Percentiles rank a stretch among this genome's conserved stretches.
Evolutionary conservation across 495 filamentous ascomycete species (phyloP).

Genomic region (Penicillium cinerascens): DNA sequence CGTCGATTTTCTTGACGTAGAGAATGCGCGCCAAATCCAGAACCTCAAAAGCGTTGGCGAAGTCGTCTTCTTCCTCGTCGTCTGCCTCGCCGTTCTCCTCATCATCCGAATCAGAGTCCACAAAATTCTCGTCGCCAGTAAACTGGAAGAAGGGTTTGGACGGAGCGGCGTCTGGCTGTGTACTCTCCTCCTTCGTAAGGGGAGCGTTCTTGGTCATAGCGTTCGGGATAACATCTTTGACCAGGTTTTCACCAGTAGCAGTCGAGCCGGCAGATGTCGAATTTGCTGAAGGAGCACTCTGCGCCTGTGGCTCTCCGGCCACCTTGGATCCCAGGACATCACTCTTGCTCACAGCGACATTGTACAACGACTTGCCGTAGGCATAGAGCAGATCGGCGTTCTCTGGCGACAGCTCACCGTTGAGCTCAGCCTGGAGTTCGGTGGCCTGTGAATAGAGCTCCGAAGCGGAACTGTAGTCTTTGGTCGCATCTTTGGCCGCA

Average conservation of each 20-base stretch:
- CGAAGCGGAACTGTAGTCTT: constrained; percentile 77
- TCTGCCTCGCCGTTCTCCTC: constrained; percentile 46
- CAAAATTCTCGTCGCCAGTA: constrained; percentile 90
- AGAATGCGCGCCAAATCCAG: constrained; percentile 88
- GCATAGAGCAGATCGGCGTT: constrained; percentile 92
- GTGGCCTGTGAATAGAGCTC: constrained; percentile 86
- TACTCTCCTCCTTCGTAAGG: constrained; percentile 34
- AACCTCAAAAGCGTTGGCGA: constrained; percentile 84
- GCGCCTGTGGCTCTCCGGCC: constrained; percentile 50
- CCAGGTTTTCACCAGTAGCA: constrained; percentile 16
- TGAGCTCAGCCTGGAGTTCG: constrained; percentile 83
- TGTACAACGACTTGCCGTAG: constrained; percentile 90
- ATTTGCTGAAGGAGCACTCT: constrained; percentile 19
- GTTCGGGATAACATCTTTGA: constrained; percentile 27
- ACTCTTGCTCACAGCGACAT: constrained; percentile 88
- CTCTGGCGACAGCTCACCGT: constrained; percentile 83
- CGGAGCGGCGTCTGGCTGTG: constrained; percentile 38
- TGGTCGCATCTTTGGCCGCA: constrained; percentile 71
- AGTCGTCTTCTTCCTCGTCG: constrained; percentile 72
- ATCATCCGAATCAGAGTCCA: constrained; percentile 69
- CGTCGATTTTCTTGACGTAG: constrained; percentile 56
- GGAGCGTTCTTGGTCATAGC: constrained; percentile 31
- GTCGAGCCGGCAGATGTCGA: constrained; percentile 14
- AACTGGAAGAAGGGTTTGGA: constrained; percentile 83
- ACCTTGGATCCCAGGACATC: constrained; percentile 88